Percentiles rank a stretch among this genome's conserved stretches.
Conservation (phyloP, 345 rosid species). For the Populus ilicifolia region DNA sequence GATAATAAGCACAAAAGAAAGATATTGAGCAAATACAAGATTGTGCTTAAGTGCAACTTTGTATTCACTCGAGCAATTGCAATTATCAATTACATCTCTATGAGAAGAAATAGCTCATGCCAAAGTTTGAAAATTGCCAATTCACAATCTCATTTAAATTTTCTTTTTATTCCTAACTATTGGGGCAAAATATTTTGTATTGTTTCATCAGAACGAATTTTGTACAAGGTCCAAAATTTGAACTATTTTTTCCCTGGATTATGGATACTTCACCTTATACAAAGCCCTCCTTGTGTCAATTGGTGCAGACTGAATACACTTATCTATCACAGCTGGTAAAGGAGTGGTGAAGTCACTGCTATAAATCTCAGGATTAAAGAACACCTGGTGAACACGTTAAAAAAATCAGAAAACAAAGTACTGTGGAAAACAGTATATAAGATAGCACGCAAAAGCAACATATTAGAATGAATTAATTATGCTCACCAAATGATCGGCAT, state of each 20-base stretch:
- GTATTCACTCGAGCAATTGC: not conserved
- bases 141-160: not conserved
- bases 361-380: constrained; percentile 93
- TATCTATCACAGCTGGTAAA: constrained; percentile 84
- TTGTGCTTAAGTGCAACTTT: not conserved
- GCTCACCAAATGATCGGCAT: not conserved
- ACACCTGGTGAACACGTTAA: constrained; percentile 53
- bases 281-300: constrained; percentile 97
- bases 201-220: not conserved
- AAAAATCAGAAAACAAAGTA: constrained; percentile 13
- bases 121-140: not conserved
- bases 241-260: not conserved
- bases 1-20: not conserved
- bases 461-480: not conserved
- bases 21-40: not conserved
- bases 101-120: not conserved
- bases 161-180: not conserved
- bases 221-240: constrained; percentile 7
- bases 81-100: not conserved
- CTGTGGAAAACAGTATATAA: constrained; percentile 8
- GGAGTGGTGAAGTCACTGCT: constrained; percentile 68
- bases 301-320: constrained; percentile 95
- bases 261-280: constrained; percentile 60
- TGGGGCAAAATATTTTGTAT: not conserved
- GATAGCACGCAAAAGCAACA: constrained; percentile 10